Evolutionary conservation across 805 yeast genomes (phyloP).

Genomic region (Wickerhamiella slavikovae): DNA sequence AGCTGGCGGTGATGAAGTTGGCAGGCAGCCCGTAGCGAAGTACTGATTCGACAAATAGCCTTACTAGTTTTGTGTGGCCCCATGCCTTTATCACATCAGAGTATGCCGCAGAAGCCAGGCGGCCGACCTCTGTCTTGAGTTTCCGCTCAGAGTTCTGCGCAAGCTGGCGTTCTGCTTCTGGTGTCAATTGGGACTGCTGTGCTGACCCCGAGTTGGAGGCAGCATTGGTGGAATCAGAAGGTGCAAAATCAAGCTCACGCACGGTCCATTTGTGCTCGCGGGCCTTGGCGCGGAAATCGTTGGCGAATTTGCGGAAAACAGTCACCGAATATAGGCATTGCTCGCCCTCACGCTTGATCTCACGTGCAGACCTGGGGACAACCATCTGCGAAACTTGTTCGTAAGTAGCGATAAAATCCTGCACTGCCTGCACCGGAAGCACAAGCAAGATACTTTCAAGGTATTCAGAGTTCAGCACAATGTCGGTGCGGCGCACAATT

Average conservation of each 20-base stretch:
- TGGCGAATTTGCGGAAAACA: constrained; percentile 59
- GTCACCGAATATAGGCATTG: constrained; percentile 58
- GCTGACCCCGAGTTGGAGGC: no score
- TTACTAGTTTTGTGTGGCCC: constrained; percentile 75
- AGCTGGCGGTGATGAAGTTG: constrained; percentile 39
- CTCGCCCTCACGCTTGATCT: constrained; percentile 54
- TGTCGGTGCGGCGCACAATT: constrained; percentile 62
- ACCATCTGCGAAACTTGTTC: constrained; percentile 65
- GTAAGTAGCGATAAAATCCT: constrained; percentile 45
- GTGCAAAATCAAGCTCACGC: constrained; percentile 75
- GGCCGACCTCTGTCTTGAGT: constrained; percentile 48
- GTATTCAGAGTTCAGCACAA: constrained; percentile 71
- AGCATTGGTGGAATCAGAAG: constrained; percentile 56
- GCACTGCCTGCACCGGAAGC: constrained; percentile 47
- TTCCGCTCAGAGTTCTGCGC: constrained; percentile 58
- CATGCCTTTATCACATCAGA: constrained; percentile 67
- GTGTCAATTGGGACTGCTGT: no score
- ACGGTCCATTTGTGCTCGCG: constrained; percentile 84
- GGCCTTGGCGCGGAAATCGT: constrained; percentile 45
- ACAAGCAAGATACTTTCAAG: constrained; percentile 72
- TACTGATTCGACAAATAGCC: constrained; percentile 82
- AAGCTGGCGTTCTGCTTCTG: constrained; percentile 58
- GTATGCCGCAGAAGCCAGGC: constrained; percentile 78
- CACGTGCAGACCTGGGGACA: constrained; percentile 73
- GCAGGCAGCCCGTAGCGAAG: constrained; percentile 96